phyloP scores from a whole-genome alignment of 2,329 filamentous ascomycete species.

The Cladosporium cucumerinum region DNA sequence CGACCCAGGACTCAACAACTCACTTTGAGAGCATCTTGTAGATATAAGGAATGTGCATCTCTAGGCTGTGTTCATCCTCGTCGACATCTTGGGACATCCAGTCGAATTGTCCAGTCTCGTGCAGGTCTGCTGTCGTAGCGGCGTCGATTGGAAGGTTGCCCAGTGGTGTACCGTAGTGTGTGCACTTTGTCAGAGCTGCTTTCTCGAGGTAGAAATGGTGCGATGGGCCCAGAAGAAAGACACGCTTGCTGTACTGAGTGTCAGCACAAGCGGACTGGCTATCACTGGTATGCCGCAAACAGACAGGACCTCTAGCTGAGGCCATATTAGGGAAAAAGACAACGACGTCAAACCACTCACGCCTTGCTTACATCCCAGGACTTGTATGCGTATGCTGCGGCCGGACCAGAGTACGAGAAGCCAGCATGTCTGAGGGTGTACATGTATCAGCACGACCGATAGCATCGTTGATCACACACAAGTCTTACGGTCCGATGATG shows the following conservation, averaged over 20 bases:
- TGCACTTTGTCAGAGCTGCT: constrained; percentile 72
- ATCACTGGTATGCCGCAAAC: background rate
- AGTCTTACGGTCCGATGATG: constrained; percentile 80
- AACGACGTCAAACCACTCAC: constrained; percentile 42
- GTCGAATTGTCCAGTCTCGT: constrained; percentile 55
- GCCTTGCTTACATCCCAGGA: constrained; percentile 75
- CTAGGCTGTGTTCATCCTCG: constrained; percentile 83
- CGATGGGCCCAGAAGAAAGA: constrained; percentile 90
- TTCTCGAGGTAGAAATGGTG: constrained; percentile 79
- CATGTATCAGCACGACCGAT: constrained; percentile 18
- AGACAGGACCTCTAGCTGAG: background rate
- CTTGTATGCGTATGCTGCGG: constrained; percentile 94
- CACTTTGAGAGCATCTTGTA: constrained; percentile 67
- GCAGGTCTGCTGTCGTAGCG: constrained; percentile 51
- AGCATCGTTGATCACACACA: background rate
- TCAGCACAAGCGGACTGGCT: background rate
- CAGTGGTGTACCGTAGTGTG: constrained; percentile 69
- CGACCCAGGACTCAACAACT: constrained; percentile 6
- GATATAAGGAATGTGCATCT: constrained; percentile 95
- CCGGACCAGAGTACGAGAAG: constrained; percentile 85
- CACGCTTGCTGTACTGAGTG: constrained; percentile 60
- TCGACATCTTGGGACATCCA: constrained; percentile 66
- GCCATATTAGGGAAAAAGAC: background rate
- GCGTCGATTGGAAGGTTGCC: constrained; percentile 66
- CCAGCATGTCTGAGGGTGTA: constrained; percentile 71